These are phyloP conservation scores for Chrysochromulina tobinii DNA, from an alignment of 78 protist genomes.

Conservation along the genomic window DNA sequence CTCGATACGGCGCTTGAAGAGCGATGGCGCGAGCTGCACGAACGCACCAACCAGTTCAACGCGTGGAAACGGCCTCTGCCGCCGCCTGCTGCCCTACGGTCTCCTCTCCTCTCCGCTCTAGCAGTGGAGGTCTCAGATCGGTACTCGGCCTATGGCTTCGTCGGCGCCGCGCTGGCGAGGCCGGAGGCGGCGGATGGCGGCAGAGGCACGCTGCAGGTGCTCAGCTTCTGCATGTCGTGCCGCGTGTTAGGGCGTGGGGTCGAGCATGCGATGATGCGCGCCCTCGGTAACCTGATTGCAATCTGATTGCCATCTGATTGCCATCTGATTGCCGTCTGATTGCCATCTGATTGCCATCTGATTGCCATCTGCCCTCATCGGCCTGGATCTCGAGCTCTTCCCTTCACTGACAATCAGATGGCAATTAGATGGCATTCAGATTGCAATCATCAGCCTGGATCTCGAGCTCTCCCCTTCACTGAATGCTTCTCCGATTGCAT, in stretches of 20 bases:
- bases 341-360: too few relatives aligned
- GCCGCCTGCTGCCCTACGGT: neutral
- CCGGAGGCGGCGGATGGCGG: neutral
- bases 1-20: neutral
- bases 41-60: conserved; percentile 9
- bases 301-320: too few relatives aligned
- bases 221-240: neutral
- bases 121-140: neutral
- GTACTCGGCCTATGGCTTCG: neutral
- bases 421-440: too few relatives aligned
- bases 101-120: too few relatives aligned
- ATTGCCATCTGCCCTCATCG: too few relatives aligned
- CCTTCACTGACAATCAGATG: too few relatives aligned
- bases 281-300: neutral
- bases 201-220: neutral
- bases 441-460: too few relatives aligned
- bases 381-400: too few relatives aligned
- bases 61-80: conserved; percentile 16
- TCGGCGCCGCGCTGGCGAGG: neutral
- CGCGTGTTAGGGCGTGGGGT: conserved; percentile 6
- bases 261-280: neutral
- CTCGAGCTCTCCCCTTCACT: too few relatives aligned
- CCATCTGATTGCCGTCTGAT: too few relatives aligned
- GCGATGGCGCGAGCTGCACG: neutral
- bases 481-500: too few relatives aligned